Base-by-base conservation (phyloP, 2,329 filamentous ascomycete genomes). In the Venturia aucupariae region DNA sequence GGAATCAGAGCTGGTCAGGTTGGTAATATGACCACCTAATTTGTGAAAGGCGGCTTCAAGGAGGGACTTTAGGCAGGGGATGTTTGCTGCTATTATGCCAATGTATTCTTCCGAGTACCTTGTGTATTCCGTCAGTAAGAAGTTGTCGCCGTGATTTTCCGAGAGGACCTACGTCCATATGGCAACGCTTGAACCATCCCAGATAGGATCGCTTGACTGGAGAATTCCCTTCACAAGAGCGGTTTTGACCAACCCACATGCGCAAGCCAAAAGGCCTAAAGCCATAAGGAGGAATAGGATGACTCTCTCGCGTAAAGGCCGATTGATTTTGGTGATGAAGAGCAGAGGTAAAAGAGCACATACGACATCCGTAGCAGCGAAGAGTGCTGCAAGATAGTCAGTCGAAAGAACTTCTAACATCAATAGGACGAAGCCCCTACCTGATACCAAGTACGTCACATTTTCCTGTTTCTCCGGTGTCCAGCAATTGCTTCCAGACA, bases 301-400 rank as follows among this genome's bases (percentile, higher is more conserved):
- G 38, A 65, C 27, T 22, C 24, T 35, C 39, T 65, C 64, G 42
- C 64, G 64, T 4, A 65, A 39, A 22, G 64, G 64, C 24, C 64
- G 60, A 19, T 65, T 65, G 64, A 65, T 64, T 19, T 65, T 64
- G 11, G 42, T 10, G 39, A 65, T 64, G 46, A 65, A 64, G 30
- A 57, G 15, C 13, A 65, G 8, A 22, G 64, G 64, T 32, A 65
- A 62, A 13, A 65, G 44, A 15, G 64, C 42, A 41, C 61, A 65
- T 15, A 38, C 39, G 35, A 65, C 15, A 30, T 65, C 64, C 7
- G 64, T 65, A 13, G 35, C 15, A 32, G 38, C 64, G 46, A 65
- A 65, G 2, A 62, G 6, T 54, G 42, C 61, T 62, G 42, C 27
- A 61, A 24, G 11, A 32, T 35, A 4, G 30, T 46, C 19, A 62